These are phyloP conservation scores for Heliamphora pulchella DNA, from an alignment of 179 eudicot genomes.

Conservation along the genomic window DNA sequence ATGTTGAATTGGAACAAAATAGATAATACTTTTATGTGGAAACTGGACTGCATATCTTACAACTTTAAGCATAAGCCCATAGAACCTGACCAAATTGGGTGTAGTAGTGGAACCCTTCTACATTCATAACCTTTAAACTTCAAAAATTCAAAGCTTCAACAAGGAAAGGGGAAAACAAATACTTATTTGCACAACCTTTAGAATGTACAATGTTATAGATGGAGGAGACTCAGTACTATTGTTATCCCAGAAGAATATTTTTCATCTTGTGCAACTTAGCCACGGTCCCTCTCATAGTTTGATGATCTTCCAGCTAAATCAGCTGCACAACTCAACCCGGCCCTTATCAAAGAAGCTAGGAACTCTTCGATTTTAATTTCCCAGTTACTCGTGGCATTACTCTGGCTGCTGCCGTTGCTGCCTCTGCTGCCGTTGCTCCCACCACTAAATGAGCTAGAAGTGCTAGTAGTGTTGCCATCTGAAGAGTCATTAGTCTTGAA, in stretches of 20 bases:
- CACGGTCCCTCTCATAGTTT: neutral
- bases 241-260: neutral
- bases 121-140: too few species aligned
- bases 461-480: neutral
- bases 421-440: neutral
- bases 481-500: neutral
- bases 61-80: too few species aligned
- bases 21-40: too few species aligned
- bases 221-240: too few species aligned
- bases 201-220: too few species aligned
- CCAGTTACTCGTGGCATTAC: neutral
- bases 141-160: too few species aligned
- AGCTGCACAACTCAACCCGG: constrained; percentile 17
- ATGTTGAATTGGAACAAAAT: too few species aligned
- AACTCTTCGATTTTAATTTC: constrained; percentile 7
- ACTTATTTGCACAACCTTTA: too few species aligned
- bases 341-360: neutral
- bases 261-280: neutral
- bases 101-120: too few species aligned
- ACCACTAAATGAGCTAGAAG: neutral
- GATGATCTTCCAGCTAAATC: constrained; percentile 13
- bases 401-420: neutral
- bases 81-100: too few species aligned
- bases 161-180: too few species aligned
- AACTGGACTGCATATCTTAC: too few species aligned